Evolutionary conservation across 306 rosid genomes (phyloP), one percentile per base, ranked within the genome.

Genomic region (Cajanus cajan): DNA sequence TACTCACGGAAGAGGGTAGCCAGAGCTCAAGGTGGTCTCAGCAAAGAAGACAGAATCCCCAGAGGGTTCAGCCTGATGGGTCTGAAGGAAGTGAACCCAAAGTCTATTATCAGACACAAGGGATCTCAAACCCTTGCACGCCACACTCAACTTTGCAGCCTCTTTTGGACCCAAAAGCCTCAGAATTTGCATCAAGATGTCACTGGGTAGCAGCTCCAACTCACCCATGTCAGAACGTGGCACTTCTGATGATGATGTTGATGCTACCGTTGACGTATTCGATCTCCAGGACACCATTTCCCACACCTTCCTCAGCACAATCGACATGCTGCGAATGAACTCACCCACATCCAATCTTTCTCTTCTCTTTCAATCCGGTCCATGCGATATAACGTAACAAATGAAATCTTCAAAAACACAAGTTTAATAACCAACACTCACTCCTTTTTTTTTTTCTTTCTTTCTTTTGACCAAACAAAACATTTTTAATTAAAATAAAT

Each of bases 81-180:
- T 84, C 79, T 83, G 90, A 72, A 89, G 74, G 85, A 90, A 90
- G 82, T 79, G 81, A 71, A 89, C 71, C 97, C 97, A 92, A 25
- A 92, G 86, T 5, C 79, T 78, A 21, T 92, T 71, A 69, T 89
- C 92, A 11, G 82, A 80, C 4, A 71, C 88, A 19, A 83, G 58
- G 5, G 64, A 85, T 43, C 79, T 86, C 86, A 91, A 81, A 8
- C 75, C 28, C 81, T 78, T 92, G 89, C 87, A 88, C 4, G 86
- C 76, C 1, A 81, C 54, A 45, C 87, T 72, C 51, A 89, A 28
- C 33, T 80, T 90, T 0, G 91, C 88, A 2, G 87, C 89, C 21
- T 83, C 90, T 51, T 90, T 94, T 12, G 98, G 97, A 41, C 93
- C 98, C 79, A 85, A 76, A 55, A 86, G 28, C 61, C 71, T 74